Conservation (phyloP, 139 green algal genomes). For the Parachlorella kessleri region DNA sequence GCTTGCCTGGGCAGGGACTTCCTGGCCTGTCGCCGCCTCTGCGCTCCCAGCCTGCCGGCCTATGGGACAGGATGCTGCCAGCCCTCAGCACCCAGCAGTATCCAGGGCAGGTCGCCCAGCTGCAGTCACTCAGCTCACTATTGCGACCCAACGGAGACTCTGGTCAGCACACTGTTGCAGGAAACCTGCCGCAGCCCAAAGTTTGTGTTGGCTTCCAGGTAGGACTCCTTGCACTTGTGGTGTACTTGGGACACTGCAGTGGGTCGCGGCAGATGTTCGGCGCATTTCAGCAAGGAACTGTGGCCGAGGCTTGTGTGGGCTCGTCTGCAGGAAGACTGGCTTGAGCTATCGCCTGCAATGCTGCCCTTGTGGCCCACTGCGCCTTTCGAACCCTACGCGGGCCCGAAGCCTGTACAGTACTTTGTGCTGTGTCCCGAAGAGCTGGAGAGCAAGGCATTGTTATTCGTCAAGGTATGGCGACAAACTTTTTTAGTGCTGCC, state of each 20-base stretch:
- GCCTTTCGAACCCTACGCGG: slow-evolving; percentile 19
- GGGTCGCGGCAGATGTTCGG: too few species aligned
- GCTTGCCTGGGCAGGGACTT: neutral
- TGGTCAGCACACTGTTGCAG: neutral
- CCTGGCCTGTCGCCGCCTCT: neutral
- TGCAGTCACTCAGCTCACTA: neutral
- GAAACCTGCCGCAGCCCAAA: neutral
- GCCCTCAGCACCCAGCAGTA: slow-evolving; percentile 8
- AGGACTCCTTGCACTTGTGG: neutral
- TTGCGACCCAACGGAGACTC: neutral
- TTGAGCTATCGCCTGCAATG: slow-evolving; percentile 18
- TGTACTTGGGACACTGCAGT: neutral
- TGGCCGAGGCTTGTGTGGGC: too few species aligned
- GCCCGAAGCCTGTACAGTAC: slow-evolving; percentile 26
- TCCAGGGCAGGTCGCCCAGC: neutral
- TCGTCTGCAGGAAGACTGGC: slow-evolving; percentile 37
- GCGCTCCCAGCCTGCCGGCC: neutral
- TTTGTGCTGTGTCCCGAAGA: slow-evolving; percentile 17
- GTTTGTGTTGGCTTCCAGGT: slow-evolving; percentile 8
- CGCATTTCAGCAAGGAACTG: too few species aligned
- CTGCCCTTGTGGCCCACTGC: slow-evolving; percentile 23
- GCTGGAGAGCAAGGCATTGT: neutral
- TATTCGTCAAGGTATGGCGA: slow-evolving; percentile 8
- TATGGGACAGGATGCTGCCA: slow-evolving; percentile 23
- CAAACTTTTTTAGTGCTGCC: neutral